A percentile compares a stretch with the other conserved stretches of the same genome.
phyloP scores from a whole-genome alignment of 495 filamentous ascomycete genomes.

The Neurospora cerealis region DNA sequence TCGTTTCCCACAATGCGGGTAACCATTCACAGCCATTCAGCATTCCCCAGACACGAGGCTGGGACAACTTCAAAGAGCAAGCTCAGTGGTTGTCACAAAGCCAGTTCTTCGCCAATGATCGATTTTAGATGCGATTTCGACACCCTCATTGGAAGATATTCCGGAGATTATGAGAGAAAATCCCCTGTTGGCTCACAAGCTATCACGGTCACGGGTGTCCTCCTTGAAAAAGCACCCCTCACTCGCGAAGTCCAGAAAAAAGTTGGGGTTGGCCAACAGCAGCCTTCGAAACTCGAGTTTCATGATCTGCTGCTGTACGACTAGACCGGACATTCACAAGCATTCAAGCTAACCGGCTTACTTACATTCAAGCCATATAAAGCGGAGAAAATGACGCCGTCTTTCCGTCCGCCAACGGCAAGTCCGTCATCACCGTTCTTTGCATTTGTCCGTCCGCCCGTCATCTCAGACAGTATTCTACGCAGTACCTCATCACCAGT shows the following conservation, averaged over 20 bases:
- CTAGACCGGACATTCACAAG: neutral
- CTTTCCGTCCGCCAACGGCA: neutral
- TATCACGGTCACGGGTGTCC: neutral
- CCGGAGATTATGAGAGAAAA: neutral
- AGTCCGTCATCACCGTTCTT: neutral
- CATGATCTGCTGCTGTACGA: neutral
- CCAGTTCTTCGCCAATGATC: slow-evolving; percentile 18
- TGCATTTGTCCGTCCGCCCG: neutral
- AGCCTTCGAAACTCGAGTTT: neutral
- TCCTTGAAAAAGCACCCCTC: neutral
- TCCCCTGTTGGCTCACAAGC: neutral
- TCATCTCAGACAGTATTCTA: neutral
- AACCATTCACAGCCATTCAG: neutral
- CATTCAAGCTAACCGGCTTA: neutral
- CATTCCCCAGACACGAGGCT: slow-evolving; percentile 12
- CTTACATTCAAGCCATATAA: neutral
- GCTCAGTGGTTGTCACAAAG: slow-evolving; percentile 10
- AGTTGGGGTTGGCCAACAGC: neutral
- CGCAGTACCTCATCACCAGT: neutral
- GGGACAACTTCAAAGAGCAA: neutral
- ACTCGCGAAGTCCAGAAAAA: neutral
- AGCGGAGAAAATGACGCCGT: slow-evolving; percentile 1
- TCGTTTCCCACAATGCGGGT: neutral
- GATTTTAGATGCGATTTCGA: neutral
- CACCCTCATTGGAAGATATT: slow-evolving; percentile 18